Evolutionary conservation across 805 yeast species (phyloP).

Genomic region (Ogataea chonburiensis): DNA sequence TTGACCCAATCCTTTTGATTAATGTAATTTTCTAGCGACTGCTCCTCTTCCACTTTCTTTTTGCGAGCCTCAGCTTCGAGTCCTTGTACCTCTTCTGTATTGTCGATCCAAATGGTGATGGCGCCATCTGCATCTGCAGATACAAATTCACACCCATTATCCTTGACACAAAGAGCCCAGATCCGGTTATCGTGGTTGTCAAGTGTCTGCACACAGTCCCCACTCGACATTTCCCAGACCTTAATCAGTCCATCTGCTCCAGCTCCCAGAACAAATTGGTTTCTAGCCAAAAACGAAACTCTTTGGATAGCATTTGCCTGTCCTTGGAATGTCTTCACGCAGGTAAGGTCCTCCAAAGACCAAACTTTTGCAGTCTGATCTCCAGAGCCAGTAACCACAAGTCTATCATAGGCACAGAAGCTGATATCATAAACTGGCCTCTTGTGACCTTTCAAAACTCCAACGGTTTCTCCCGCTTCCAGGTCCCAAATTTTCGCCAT

Average conservation of each 20-base stretch:
- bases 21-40: constrained; percentile 74
- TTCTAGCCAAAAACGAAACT: constrained; percentile 63
- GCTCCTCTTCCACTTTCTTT: constrained; percentile 79
- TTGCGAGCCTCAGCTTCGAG: constrained; percentile 55
- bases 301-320: constrained; percentile 91
- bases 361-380: constrained; percentile 89
- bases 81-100: constrained; percentile 68
- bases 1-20: constrained; percentile 76
- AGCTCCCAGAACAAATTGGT: constrained; percentile 67
- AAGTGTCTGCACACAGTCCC: constrained; percentile 78
- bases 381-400: constrained; percentile 82
- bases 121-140: constrained; percentile 96
- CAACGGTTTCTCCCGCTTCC: constrained; percentile 82
- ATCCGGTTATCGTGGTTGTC: constrained; percentile 92
- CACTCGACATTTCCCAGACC: constrained; percentile 76
- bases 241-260: constrained; percentile 96
- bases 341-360: constrained; percentile 76
- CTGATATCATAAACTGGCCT: constrained; percentile 93
- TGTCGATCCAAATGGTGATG: constrained; percentile 84
- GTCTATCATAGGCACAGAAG: constrained; percentile 77
- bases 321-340: constrained; percentile 85
- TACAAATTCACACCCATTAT: constrained; percentile 67
- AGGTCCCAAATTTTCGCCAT: constrained; percentile 87
- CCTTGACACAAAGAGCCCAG: constrained; percentile 77
- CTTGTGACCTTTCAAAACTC: constrained; percentile 83